phyloP scores from a whole-genome alignment of 495 filamentous ascomycete genomes.

The Daldinia caldariorum region DNA sequence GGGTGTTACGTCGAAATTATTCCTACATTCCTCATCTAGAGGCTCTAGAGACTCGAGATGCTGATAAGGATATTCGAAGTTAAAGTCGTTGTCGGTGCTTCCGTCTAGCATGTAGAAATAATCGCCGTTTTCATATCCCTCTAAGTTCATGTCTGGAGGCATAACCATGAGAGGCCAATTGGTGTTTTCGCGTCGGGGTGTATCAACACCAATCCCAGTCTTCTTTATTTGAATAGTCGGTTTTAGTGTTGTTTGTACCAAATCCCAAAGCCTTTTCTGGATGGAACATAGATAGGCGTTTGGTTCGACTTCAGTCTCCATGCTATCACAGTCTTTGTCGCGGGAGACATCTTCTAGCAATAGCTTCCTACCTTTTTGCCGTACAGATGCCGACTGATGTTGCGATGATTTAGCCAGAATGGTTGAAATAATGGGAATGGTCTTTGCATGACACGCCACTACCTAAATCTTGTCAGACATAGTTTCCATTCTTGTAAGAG shows the following conservation, averaged over 20 bases:
- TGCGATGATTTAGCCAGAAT: slow-evolving; percentile 40
- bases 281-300: slow-evolving; percentile 15
- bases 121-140: slow-evolving; percentile 6
- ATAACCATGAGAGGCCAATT: slow-evolving; percentile 1
- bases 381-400: slow-evolving; percentile 36
- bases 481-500: slow-evolving; percentile 10
- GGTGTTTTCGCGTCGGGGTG: neutral
- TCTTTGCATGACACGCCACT: slow-evolving; percentile 35
- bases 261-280: slow-evolving; percentile 40
- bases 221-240: slow-evolving; percentile 32
- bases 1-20: neutral
- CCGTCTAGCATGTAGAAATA: neutral
- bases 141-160: neutral
- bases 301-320: neutral
- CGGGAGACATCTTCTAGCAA: neutral
- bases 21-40: neutral
- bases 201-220: neutral
- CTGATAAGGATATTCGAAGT: neutral
- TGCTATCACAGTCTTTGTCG: neutral
- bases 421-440: slow-evolving; percentile 36
- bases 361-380: slow-evolving; percentile 30
- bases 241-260: slow-evolving; percentile 32
- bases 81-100: neutral
- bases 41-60: neutral
- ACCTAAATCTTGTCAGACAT: slow-evolving; percentile 39